A percentile compares a stretch with the other conserved stretches of the same genome.
phyloP scores from a whole-genome alignment of 352 stramenopile species.

The Aphanomyces astaci region DNA sequence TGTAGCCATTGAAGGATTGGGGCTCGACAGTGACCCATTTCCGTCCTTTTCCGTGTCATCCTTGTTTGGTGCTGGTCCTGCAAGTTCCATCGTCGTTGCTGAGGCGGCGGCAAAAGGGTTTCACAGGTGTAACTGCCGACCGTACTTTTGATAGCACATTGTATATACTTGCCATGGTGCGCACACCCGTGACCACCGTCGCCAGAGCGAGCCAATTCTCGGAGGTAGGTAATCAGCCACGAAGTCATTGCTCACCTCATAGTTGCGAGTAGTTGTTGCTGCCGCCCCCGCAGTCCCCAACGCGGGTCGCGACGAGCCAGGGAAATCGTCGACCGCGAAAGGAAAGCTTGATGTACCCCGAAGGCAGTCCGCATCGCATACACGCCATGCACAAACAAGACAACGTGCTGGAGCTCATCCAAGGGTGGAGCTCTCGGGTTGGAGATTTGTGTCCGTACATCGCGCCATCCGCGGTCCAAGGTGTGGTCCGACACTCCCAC shows the following conservation, averaged over 20 bases:
- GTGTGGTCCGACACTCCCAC: not conserved
- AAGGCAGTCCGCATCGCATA: slow-evolving; percentile 14
- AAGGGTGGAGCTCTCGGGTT: not conserved
- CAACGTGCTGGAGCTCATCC: slow-evolving; percentile 5
- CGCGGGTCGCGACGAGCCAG: not conserved
- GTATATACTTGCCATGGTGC: not conserved
- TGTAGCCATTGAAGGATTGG: too few relatives aligned
- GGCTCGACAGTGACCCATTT: too few relatives aligned
- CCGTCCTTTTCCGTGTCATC: not conserved
- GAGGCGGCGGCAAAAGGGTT: not conserved
- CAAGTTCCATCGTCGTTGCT: not conserved
- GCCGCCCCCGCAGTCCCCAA: not conserved
- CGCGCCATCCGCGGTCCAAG: not conserved
- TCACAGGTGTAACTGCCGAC: not conserved
- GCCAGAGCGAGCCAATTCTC: too few relatives aligned
- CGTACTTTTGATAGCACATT: not conserved
- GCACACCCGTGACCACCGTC: too few relatives aligned
- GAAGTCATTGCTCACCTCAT: too few relatives aligned
- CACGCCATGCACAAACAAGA: slow-evolving; percentile 10
- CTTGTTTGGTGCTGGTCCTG: not conserved
- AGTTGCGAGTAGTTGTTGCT: not conserved
- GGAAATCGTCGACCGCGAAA: not conserved
- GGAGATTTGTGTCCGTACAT: slow-evolving; percentile 12
- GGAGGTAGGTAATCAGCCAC: too few relatives aligned
- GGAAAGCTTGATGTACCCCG: slow-evolving; percentile 8